These are phyloP conservation scores for Novymonas esmeraldas DNA, from an alignment of 208 protist genomes.

Conservation along the genomic window DNA sequence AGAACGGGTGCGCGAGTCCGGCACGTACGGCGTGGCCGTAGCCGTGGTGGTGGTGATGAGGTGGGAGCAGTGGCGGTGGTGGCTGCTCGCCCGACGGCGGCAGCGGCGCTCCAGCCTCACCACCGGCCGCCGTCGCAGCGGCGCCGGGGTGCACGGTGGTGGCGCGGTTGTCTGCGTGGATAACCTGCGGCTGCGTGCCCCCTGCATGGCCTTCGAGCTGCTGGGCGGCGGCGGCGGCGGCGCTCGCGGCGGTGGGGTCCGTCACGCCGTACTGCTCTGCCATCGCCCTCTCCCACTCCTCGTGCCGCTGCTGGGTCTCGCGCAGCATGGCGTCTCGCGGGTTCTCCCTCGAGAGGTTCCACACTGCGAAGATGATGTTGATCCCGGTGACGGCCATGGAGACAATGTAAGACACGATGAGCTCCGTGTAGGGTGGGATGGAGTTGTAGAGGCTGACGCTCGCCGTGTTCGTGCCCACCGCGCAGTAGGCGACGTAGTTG, in stretches of 20 bases:
- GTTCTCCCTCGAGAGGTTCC: conserved; percentile 59
- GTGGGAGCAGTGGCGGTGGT: too few species aligned
- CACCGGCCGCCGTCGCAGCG: background rate
- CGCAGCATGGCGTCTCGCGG: conserved; percentile 56
- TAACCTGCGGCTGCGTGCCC: conserved; percentile 12
- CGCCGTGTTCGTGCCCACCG: background rate
- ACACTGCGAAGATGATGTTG: conserved; percentile 54
- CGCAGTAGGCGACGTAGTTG: conserved; percentile 66
- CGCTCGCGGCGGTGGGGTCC: conserved; percentile 2
- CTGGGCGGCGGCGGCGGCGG: background rate
- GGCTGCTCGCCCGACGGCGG: too few species aligned
- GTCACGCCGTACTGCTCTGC: conserved; percentile 20
- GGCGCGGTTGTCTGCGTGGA: conserved; percentile 21
- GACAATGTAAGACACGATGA: conserved; percentile 69
- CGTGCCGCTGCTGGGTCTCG: conserved; percentile 35
- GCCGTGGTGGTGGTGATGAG: conserved; percentile 6
- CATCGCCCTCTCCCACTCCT: conserved; percentile 34
- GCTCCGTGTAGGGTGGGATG: conserved; percentile 58
- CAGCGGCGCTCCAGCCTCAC: too few species aligned
- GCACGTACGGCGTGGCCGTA: conserved; percentile 11
- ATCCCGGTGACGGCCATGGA: conserved; percentile 45
- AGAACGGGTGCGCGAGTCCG: conserved; percentile 1
- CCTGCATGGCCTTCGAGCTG: background rate
- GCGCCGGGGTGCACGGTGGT: conserved; percentile 1
- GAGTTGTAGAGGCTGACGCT: conserved; percentile 39